Conservation (phyloP, 176 grass and related monocot species). For the Carex parvula region DNA sequence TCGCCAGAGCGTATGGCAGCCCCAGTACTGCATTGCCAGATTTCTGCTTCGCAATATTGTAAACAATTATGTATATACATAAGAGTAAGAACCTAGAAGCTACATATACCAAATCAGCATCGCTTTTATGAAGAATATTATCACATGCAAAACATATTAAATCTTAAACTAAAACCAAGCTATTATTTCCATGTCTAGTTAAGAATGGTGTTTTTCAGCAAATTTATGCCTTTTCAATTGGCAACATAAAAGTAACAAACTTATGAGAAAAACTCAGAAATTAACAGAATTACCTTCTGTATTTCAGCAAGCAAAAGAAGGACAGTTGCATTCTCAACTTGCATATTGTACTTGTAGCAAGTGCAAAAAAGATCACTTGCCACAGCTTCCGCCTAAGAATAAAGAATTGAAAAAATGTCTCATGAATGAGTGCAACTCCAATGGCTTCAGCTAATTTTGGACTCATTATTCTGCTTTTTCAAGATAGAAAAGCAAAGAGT, state of each 20-base stretch:
- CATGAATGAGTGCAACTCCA: background rate
- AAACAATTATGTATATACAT: background rate
- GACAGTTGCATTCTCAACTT: constrained; percentile 90
- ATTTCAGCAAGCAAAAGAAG: constrained; percentile 96
- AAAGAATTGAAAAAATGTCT: constrained; percentile 15
- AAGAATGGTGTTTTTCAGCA: background rate
- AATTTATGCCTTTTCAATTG: background rate
- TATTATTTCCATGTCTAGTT: background rate
- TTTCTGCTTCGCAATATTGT: constrained; percentile 39
- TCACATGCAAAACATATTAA: background rate
- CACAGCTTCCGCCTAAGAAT: constrained; percentile 68
- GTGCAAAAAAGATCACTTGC: constrained; percentile 80
- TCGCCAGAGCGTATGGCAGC: constrained; percentile 77
- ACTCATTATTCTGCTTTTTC: background rate
- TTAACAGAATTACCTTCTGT: constrained; percentile 56
- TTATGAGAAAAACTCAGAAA: background rate
- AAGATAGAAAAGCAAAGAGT: background rate
- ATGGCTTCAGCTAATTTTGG: background rate
- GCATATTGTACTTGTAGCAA: constrained; percentile 95
- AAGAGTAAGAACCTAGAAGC: background rate
- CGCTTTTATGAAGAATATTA: constrained; percentile 8
- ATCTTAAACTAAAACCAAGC: background rate
- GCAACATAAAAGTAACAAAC: background rate
- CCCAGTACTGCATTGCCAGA: constrained; percentile 71
- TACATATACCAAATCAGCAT: background rate